phyloP scores from a whole-genome alignment of 371 early-diverging fungal genomes.

The Nematocida sp. region DNA sequence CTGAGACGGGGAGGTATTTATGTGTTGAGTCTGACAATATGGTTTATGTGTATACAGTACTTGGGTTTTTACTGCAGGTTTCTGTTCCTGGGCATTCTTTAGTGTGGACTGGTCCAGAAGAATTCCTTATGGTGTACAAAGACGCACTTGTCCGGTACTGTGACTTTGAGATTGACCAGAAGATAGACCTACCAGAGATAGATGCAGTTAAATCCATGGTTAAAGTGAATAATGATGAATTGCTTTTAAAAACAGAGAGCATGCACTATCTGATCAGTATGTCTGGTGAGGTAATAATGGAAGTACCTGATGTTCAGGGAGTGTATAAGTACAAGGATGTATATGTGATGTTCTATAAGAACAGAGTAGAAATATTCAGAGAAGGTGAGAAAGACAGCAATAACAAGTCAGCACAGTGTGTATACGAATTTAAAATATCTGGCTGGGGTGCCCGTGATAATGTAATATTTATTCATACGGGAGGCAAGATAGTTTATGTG shows the following conservation, averaged over 20 bases:
- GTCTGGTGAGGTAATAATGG: slow-evolving; percentile 39
- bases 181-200: background rate
- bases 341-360: slow-evolving; percentile 13
- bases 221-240: background rate
- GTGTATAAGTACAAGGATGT: slow-evolving; percentile 51
- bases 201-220: background rate
- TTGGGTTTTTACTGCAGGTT: slow-evolving; percentile 51
- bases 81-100: slow-evolving; percentile 46
- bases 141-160: slow-evolving; percentile 13
- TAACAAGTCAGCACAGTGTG: too few species aligned
- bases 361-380: slow-evolving; percentile 36
- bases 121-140: slow-evolving; percentile 42
- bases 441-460: slow-evolving; percentile 52
- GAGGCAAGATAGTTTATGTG: slow-evolving; percentile 52
- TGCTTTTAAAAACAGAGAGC: slow-evolving; percentile 14
- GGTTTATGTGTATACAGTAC: slow-evolving; percentile 36
- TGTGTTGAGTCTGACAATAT: slow-evolving; percentile 47
- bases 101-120: slow-evolving; percentile 54
- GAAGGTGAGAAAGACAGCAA: background rate
- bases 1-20: slow-evolving; percentile 37
- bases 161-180: slow-evolving; percentile 50
- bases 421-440: background rate
- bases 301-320: slow-evolving; percentile 26
- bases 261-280: slow-evolving; percentile 29
- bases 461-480: slow-evolving; percentile 52